A percentile compares a stretch with the other conserved stretches of the same genome.
These are phyloP conservation scores for Yamadazyma sp. DNA, from an alignment of 805 yeast genomes.

Conservation along the genomic window DNA sequence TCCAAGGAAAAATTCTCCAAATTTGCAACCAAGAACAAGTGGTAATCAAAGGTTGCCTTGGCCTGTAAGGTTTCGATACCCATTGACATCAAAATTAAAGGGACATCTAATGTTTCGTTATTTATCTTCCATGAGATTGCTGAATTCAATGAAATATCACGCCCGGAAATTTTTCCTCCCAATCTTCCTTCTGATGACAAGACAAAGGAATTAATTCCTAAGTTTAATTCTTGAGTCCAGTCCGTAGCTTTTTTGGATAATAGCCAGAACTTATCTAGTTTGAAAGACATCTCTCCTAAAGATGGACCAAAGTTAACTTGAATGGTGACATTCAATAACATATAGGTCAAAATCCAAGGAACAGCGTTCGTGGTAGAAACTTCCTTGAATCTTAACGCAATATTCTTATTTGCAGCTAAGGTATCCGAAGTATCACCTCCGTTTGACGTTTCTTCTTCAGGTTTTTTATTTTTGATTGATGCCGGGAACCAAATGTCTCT, in stretches of 20 bases:
- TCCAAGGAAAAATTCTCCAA: constrained; percentile 48
- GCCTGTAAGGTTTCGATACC: constrained; percentile 54
- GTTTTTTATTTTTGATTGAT: not conserved
- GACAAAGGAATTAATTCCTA: constrained; percentile 52
- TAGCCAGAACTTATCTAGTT: constrained; percentile 62
- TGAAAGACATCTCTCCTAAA: constrained; percentile 60
- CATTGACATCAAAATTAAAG: constrained; percentile 61
- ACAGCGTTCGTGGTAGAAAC: constrained; percentile 62
- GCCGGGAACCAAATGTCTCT: constrained; percentile 75
- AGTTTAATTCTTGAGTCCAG: constrained; percentile 68
- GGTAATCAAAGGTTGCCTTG: constrained; percentile 78
- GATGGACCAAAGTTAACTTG: constrained; percentile 81
- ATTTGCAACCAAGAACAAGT: constrained; percentile 69
- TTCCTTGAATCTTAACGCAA: constrained; percentile 48
- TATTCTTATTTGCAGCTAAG: constrained; percentile 29
- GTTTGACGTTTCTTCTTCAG: not conserved
- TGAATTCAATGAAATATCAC: constrained; percentile 53
- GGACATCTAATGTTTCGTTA: constrained; percentile 49
- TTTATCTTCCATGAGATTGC: constrained; percentile 67
- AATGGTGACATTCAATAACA: constrained; percentile 50
- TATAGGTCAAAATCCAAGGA: constrained; percentile 69
- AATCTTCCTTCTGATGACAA: constrained; percentile 73
- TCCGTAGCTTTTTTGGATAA: constrained; percentile 61
- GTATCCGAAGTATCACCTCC: not conserved
- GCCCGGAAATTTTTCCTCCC: constrained; percentile 61